Conservation (phyloP, 2,329 filamentous ascomycete species). For the Neoscytalidium dimidiatum region DNA sequence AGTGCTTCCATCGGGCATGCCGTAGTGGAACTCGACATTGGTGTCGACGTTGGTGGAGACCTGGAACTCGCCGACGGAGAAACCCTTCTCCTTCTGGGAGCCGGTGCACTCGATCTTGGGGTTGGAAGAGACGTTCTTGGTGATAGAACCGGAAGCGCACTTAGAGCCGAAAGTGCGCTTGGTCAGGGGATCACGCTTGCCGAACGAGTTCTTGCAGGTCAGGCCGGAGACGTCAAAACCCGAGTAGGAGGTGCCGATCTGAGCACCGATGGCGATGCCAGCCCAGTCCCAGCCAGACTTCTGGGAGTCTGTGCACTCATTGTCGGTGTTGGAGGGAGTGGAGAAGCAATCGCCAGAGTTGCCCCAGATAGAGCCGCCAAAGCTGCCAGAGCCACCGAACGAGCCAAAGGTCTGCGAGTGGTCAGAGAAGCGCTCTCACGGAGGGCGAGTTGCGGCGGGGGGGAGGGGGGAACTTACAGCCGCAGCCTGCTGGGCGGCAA, state of each 20-base stretch:
- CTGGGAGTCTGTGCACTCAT: conserved; percentile 74
- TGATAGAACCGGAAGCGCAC: conserved; percentile 46
- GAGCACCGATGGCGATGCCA: conserved; percentile 58
- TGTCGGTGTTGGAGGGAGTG: conserved; percentile 72
- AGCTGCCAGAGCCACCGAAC: neutral
- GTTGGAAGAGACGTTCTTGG: conserved; percentile 54
- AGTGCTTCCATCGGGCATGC: conserved; percentile 76
- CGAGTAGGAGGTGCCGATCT: conserved; percentile 57
- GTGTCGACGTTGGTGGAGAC: conserved; percentile 74
- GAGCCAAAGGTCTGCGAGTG: neutral
- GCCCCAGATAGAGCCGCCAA: conserved; percentile 43
- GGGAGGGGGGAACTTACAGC: conserved; percentile 37
- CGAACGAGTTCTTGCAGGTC: conserved; percentile 63
- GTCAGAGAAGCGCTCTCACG: neutral
- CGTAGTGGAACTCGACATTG: conserved; percentile 82
- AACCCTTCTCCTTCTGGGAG: conserved; percentile 50
- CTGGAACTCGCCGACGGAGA: conserved; percentile 76
- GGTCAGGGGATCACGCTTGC: conserved; percentile 59
- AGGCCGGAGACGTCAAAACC: conserved; percentile 76
- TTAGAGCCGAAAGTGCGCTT: conserved; percentile 44
- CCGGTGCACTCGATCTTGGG: conserved; percentile 61
- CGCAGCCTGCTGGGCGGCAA: conserved; percentile 48
- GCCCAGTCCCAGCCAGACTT: conserved; percentile 71
- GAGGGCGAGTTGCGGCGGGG: conserved; percentile 15
- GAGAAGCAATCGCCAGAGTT: conserved; percentile 58